A percentile compares a stretch with the other conserved stretches of the same genome.
These are phyloP conservation scores for Inga oerstediana DNA, from an alignment of 306 rosid genomes.

Conservation along the genomic window DNA sequence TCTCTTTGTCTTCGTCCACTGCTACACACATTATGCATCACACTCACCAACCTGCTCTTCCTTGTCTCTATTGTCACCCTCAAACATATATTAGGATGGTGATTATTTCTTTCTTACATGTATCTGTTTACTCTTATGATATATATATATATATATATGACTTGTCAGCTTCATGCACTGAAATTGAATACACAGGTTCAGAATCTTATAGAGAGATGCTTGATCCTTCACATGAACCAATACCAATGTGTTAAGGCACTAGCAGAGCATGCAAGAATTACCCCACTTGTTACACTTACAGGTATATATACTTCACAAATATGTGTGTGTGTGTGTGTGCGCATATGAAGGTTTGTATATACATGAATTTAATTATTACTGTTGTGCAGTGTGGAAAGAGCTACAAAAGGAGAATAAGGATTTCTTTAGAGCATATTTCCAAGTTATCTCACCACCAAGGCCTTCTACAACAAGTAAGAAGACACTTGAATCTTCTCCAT, in stretches of 20 bases:
- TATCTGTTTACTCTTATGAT: neutral
- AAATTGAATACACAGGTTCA: conserved; percentile 66
- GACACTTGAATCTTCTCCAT: conserved; percentile 15
- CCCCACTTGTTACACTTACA: conserved; percentile 80
- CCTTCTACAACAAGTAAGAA: conserved; percentile 50
- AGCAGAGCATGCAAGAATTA: conserved; percentile 74
- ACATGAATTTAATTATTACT: neutral
- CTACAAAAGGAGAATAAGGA: conserved; percentile 84
- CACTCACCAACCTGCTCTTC: conserved; percentile 49
- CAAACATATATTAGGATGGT: conserved; percentile 84
- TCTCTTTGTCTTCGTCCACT: conserved; percentile 51
- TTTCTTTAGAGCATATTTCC: conserved; percentile 78
- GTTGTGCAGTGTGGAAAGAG: conserved; percentile 87
- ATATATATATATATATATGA: neutral
- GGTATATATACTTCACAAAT: conserved; percentile 41
- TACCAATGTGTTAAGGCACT: conserved; percentile 78
- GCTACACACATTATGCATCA: conserved; percentile 47
- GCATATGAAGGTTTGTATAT: neutral
- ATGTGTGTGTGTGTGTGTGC: neutral
- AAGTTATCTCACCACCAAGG: conserved; percentile 49
- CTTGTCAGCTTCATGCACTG: conserved; percentile 25
- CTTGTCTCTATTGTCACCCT: conserved; percentile 87
- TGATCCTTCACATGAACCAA: conserved; percentile 77
- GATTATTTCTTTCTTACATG: neutral
- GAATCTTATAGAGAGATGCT: conserved; percentile 87